Percentiles rank a stretch among this genome's conserved stretches.
phyloP scores from a whole-genome alignment of 2,329 filamentous ascomycete genomes.

The Ustulina deusta region DNA sequence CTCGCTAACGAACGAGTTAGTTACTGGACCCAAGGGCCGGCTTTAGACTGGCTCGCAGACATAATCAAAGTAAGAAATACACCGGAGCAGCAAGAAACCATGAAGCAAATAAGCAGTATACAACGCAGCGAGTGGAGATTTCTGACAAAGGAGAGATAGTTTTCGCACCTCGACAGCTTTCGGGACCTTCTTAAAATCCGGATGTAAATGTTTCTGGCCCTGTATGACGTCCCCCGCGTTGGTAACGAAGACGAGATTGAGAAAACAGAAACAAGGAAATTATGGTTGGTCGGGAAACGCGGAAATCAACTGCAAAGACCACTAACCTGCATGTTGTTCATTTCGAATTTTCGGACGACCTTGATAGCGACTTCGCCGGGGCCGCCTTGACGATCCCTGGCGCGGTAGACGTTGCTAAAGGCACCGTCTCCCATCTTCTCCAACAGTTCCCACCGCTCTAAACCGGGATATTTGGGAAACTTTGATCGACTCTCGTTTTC shows the following conservation, averaged over 20 bases:
- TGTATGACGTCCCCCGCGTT: slow-evolving; percentile 68
- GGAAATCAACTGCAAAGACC: slow-evolving; percentile 49
- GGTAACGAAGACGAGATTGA: slow-evolving; percentile 58
- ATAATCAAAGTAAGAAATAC: background rate
- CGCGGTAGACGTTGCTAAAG: slow-evolving; percentile 98
- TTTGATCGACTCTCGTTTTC: slow-evolving; percentile 88
- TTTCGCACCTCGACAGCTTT: slow-evolving; percentile 96
- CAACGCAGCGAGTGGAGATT: slow-evolving; percentile 29
- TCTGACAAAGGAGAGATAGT: slow-evolving; percentile 54
- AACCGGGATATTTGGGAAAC: slow-evolving; percentile 85
- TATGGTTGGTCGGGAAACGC: slow-evolving; percentile 42
- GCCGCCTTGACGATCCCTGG: slow-evolving; percentile 77
- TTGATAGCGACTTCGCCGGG: slow-evolving; percentile 93
- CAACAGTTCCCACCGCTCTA: slow-evolving; percentile 85
- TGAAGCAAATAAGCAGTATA: slow-evolving; percentile 16
- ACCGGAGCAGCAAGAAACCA: slow-evolving; percentile 24
- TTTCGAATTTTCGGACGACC: slow-evolving; percentile 98
- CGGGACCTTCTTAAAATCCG: slow-evolving; percentile 93
- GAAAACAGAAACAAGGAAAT: slow-evolving; percentile 50
- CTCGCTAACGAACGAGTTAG: slow-evolving; percentile 71
- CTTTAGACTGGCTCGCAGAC: slow-evolving; percentile 32
- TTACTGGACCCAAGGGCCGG: slow-evolving; percentile 20
- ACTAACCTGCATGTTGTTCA: slow-evolving; percentile 98
- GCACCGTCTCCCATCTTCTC: slow-evolving; percentile 99
- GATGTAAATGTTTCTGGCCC: slow-evolving; percentile 93